Percentiles rank a stretch among this genome's conserved stretches.
These are phyloP conservation scores for Termitomyces eurrhizus DNA, from an alignment of 768 basidiomycete species.

Conservation along the genomic window DNA sequence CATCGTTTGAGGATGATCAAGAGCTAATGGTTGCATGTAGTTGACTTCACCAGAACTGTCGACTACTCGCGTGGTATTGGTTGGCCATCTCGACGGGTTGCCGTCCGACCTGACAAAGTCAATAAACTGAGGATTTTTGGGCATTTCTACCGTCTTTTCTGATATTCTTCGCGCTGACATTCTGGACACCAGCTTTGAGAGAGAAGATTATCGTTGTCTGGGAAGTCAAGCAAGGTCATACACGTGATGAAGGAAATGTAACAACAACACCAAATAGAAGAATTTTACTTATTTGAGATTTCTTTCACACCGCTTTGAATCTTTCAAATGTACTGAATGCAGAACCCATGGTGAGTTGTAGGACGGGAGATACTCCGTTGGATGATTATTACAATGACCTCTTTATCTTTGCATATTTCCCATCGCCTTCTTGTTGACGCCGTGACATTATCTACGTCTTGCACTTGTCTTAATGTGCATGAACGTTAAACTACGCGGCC, in stretches of 20 bases:
- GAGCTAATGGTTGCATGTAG: constrained; percentile 53
- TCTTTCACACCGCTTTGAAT: not conserved
- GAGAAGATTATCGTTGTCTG: not conserved
- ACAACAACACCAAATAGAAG: constrained; percentile 10
- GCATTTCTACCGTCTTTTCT: constrained; percentile 29
- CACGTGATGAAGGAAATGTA: constrained; percentile 1
- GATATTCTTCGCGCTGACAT: constrained; percentile 29
- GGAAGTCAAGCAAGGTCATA: not conserved
- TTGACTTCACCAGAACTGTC: constrained; percentile 67
- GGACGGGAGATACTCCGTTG: not conserved
- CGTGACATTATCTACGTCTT: constrained; percentile 62
- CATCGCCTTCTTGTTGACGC: constrained; percentile 21
- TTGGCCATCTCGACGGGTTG: constrained; percentile 48
- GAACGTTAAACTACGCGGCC: constrained; percentile 71
- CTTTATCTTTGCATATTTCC: too few relatives aligned
- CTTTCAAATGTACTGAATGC: too few relatives aligned
- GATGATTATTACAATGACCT: not conserved
- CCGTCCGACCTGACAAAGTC: constrained; percentile 67
- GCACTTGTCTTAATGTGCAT: constrained; percentile 40
- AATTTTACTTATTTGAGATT: not conserved
- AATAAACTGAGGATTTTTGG: constrained; percentile 50
- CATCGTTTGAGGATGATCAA: constrained; percentile 47
- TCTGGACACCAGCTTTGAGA: not conserved
- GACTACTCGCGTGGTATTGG: constrained; percentile 47
- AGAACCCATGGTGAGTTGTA: not conserved